Evolutionary conservation across 106 monocot species (phyloP).

Genomic region (Dendrobium chrysotoxum): DNA sequence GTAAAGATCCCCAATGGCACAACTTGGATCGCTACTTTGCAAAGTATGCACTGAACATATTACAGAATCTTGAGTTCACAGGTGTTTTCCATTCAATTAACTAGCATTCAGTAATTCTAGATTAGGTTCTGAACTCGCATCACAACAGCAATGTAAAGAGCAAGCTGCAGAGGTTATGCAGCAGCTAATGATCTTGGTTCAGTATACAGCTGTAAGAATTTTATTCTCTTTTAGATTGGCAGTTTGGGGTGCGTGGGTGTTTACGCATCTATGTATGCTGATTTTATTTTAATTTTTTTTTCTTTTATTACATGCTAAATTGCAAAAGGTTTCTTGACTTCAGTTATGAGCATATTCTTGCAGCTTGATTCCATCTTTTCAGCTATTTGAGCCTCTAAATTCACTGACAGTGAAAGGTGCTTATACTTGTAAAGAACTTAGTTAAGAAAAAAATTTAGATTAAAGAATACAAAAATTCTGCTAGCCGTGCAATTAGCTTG

Average conservation of each 20-base stretch:
- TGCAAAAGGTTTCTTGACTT: not conserved
- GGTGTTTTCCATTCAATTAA: not conserved
- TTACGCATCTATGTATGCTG: not conserved
- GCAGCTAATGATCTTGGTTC: constrained; percentile 59
- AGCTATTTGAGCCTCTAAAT: not conserved
- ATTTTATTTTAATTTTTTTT: not conserved
- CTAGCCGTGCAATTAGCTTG: too few species aligned
- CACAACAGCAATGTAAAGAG: constrained; percentile 57
- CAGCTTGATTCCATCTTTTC: not conserved
- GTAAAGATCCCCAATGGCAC: constrained; percentile 87
- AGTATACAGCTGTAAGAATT: constrained; percentile 73
- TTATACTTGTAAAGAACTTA: not conserved
- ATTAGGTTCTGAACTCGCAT: constrained; percentile 54
- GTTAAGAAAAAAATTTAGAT: too few species aligned
- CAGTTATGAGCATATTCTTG: not conserved
- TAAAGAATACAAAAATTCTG: too few species aligned
- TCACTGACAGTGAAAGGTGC: not conserved
- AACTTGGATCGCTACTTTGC: constrained; percentile 50
- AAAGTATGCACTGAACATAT: constrained; percentile 9
- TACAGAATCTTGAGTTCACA: not conserved
- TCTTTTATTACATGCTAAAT: not conserved
- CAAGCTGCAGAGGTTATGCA: constrained; percentile 58
- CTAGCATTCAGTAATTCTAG: constrained; percentile 28
- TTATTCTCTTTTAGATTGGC: not conserved
- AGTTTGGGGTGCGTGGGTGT: not conserved